Evolutionary conservation across 2,329 filamentous ascomycete species (phyloP), one percentile per base, ranked within the genome.

Genomic region (Simplicillium sp.): DNA sequence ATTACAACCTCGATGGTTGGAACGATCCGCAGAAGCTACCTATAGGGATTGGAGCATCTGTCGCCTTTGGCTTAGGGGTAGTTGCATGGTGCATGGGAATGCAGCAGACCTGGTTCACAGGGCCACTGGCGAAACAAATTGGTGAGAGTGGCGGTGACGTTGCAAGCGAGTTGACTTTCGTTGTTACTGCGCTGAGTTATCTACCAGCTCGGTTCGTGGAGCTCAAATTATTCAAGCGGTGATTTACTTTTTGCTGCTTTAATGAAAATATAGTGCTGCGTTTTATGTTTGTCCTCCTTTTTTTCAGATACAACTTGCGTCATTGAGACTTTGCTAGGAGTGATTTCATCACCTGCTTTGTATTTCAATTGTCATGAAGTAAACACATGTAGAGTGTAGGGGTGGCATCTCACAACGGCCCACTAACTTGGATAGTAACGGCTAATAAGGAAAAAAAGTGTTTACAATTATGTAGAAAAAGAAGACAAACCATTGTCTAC

Each of bases 111-210:
- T 78, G 73, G 73, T 77, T 68, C 45, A 66, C 64, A 3, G 74
- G 73, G 0, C 73, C 73, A 1, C 70, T 78, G 48, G 74, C 73
- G 2, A 56, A 62, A 51, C 60, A 46, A 12, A 75, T 75, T 11
- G 75, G 75, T 0, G 73, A 77, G 40, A 69, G 75, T 48, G 76
- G 76, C 2, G 77, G 80, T 41, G 76, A 80, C 57, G 58, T 76
- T 52, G 75, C 73, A 0, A 52, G 47, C 34, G 45, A 53, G 38
- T 44, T 52, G 36, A 51, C 51, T 1, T 70, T 80, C 49, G 65
- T 64, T 15, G 54, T 71, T 14, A 66, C 65, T 8, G 59, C 50
- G 2, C 13, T 69, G 18, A 54, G 51, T 16, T 70, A 68, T 44
- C 16, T 61, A 4, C 64, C 64, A 2, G 55, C 67, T 3, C 55